These are phyloP conservation scores for Rhodamnia rubescens DNA, from an alignment of 345 rosid species.

Conservation along the genomic window DNA sequence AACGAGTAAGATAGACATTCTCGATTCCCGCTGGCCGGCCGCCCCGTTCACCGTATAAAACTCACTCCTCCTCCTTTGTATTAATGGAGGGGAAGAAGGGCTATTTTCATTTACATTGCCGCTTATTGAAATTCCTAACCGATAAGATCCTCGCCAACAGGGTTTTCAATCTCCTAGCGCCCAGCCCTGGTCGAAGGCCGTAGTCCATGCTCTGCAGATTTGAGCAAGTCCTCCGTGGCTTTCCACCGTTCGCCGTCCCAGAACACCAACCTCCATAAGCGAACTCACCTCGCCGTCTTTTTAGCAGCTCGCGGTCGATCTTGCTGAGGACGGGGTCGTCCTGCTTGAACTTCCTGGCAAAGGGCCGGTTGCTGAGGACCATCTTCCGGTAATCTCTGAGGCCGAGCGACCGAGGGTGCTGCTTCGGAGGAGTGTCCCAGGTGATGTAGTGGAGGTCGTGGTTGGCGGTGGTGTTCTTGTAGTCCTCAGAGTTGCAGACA, in stretches of 20 bases:
- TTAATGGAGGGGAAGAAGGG: neutral
- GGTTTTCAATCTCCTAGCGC: slow-evolving; percentile 57
- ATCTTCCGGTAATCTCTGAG: slow-evolving; percentile 55
- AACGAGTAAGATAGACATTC: neutral
- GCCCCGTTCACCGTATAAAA: neutral
- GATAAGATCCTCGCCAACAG: slow-evolving; percentile 42
- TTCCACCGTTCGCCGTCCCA: neutral
- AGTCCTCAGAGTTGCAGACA: slow-evolving; percentile 72
- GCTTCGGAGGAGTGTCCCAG: slow-evolving; percentile 97
- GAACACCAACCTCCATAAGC: slow-evolving; percentile 52
- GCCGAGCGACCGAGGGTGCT: slow-evolving; percentile 65
- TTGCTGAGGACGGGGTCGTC: slow-evolving; percentile 56
- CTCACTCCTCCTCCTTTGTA: neutral
- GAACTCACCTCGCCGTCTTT: slow-evolving; percentile 23
- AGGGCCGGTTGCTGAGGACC: slow-evolving; percentile 66
- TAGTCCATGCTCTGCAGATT: slow-evolving; percentile 13
- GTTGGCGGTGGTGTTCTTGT: slow-evolving; percentile 72
- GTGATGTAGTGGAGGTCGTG: slow-evolving; percentile 81
- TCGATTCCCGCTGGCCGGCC: neutral
- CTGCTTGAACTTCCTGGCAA: slow-evolving; percentile 77
- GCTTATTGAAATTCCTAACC: slow-evolving; percentile 32
- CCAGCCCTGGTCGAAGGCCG: slow-evolving; percentile 65
- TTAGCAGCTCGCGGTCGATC: slow-evolving; percentile 70
- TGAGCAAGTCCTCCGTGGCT: slow-evolving; percentile 13
- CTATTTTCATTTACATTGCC: slow-evolving; percentile 51